Base-by-base conservation (phyloP, 176 grass and related monocot species). In the Cenchrus fungigraminus region DNA sequence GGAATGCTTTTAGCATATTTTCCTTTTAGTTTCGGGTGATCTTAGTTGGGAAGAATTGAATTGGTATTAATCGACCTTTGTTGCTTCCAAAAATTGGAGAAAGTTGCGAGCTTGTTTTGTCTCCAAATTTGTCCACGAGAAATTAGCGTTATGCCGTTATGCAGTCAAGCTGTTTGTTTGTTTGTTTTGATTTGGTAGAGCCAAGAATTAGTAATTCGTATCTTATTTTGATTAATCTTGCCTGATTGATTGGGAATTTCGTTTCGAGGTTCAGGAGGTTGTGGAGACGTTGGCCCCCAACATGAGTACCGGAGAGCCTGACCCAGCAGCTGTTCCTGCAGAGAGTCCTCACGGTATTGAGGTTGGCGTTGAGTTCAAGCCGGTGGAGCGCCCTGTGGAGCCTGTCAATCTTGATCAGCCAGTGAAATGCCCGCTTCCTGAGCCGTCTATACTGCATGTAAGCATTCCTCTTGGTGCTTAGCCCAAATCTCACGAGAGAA, bases 391-490 rank as follows among this genome's bases (percentile, higher is more conserved):
- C 77, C 97, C 97, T 45, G 79, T 92, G 54, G 97, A 99, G 75
- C 97, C 97, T 83, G 55, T 91, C 57, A 94, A 94, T 83, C 86
- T 90, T 50, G 97, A 99, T 75, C 91, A 92, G 43, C 97, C 97
- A 32, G 86, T 99, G 54, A 94, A 89, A 86, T 99, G 97, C 82
- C 97, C 97, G 2, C 77, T 94, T 67, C 93, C 93, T 82, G 93
- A 99, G 80, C 93, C 93, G 68, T 99, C 97, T 69, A 94, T 96
- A 89, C 80, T 98, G 20, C 91, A 98, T 92, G 97, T 95, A 88
- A 92, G 93, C 80, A 37, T 56, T 79, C 70, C 6, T 11, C 0
- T 54, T 3, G 2, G 42, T 81, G 13, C 42, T 62, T 79, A 20
- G 83, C 14, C 17, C 15, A 81, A 75, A 29, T 79, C 57, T 29